Evolutionary conservation across 2,329 filamentous ascomycete species (phyloP).

Genomic region (Ascochyta viciae-villosae): DNA sequence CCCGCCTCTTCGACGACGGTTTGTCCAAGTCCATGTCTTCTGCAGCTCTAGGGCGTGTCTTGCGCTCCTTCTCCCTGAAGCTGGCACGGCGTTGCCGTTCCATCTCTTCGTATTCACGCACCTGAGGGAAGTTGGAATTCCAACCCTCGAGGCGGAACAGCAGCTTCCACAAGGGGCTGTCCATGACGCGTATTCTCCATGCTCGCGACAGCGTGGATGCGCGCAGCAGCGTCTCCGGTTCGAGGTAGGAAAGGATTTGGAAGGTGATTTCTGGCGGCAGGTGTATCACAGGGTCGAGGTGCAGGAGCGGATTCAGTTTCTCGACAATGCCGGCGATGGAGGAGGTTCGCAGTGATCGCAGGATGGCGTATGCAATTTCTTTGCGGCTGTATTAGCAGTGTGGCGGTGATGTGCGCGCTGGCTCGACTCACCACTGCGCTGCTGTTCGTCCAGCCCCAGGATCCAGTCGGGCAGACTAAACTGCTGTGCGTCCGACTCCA

Average conservation of each 20-base stretch:
- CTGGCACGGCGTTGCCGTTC: slow-evolving; percentile 50
- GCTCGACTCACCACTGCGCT: slow-evolving; percentile 60
- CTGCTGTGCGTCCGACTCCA: slow-evolving; percentile 35
- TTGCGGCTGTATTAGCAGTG: slow-evolving; percentile 17
- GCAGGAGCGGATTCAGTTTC: slow-evolving; percentile 79
- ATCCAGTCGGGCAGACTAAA: slow-evolving; percentile 62
- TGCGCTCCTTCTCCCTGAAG: slow-evolving; percentile 51
- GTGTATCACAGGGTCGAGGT: slow-evolving; percentile 88
- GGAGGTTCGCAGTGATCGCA: slow-evolving; percentile 80
- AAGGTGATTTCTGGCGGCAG: slow-evolving; percentile 91
- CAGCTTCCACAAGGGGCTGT: slow-evolving; percentile 84
- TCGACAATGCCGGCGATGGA: slow-evolving; percentile 82
- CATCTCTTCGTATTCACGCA: slow-evolving; percentile 70
- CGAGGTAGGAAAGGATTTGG: slow-evolving; percentile 85
- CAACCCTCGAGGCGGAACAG: slow-evolving; percentile 88
- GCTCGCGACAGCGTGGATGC: slow-evolving; percentile 79
- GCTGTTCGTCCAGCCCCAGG: slow-evolving; percentile 60
- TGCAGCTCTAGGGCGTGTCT: slow-evolving; percentile 54
- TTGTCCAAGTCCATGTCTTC: slow-evolving; percentile 58
- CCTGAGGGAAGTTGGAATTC: slow-evolving; percentile 70
- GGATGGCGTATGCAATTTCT: slow-evolving; percentile 83
- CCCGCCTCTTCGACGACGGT: slow-evolving; percentile 61
- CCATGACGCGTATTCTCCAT: slow-evolving; percentile 83
- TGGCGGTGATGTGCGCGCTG: neutral
- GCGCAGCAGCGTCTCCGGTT: slow-evolving; percentile 78